Conservation (phyloP, 768 basidiomycete species). For the Terana coerulea region DNA sequence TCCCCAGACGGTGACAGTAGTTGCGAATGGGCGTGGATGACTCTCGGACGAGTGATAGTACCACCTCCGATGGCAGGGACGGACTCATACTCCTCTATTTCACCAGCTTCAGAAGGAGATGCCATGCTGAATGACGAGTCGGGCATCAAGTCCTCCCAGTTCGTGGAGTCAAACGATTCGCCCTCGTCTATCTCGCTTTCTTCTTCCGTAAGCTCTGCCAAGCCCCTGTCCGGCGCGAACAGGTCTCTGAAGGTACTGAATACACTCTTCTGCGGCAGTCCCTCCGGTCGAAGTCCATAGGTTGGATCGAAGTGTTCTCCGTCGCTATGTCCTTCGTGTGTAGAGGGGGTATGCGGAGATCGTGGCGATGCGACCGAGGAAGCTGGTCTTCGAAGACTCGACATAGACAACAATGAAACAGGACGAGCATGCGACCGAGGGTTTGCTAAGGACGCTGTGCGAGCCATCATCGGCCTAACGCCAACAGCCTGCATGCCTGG, state of each 20-base stretch:
- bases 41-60: constrained; percentile 76
- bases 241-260: constrained; percentile 77
- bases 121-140: constrained; percentile 34
- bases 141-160: constrained; percentile 63
- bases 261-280: constrained; percentile 77
- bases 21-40: constrained; percentile 82
- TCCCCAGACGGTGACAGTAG: constrained; percentile 47
- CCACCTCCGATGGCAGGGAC: constrained; percentile 93
- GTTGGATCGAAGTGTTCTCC: constrained; percentile 94
- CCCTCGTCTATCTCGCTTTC: constrained; percentile 39
- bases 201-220: constrained; percentile 81
- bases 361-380: constrained; percentile 14
- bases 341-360: constrained; percentile 17
- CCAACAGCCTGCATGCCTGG: constrained; percentile 17
- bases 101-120: constrained; percentile 38
- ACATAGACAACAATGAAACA: constrained; percentile 17
- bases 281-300: constrained; percentile 91
- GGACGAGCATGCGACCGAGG: too few species aligned
- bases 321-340: constrained; percentile 32
- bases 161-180: constrained; percentile 60
- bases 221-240: constrained; percentile 58
- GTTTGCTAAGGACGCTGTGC: constrained; percentile 2
- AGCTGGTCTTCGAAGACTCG: constrained; percentile 20
- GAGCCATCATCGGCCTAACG: constrained; percentile 13
- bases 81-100: constrained; percentile 70